Percentiles rank a stretch among this genome's conserved stretches.
Evolutionary conservation across 176 grass and related monocot genomes (phyloP).

Genomic region (Carex pumila): DNA sequence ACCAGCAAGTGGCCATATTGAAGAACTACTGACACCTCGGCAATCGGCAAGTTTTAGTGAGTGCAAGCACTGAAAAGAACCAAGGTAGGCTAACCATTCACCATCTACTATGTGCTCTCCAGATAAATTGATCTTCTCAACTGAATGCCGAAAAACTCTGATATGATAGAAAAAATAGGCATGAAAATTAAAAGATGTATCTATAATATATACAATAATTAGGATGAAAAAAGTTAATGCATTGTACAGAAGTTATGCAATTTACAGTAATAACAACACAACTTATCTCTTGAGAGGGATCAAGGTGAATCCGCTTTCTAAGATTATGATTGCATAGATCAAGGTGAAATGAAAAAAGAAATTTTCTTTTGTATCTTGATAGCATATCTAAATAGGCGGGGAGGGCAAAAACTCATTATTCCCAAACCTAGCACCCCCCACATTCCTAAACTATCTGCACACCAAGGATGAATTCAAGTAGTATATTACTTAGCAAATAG

Average conservation of each 20-base stretch:
- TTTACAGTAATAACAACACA: neutral
- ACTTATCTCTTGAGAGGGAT: neutral
- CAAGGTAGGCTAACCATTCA: slow-evolving; percentile 84
- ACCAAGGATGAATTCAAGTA: neutral
- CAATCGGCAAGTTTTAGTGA: slow-evolving; percentile 62
- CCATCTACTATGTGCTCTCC: slow-evolving; percentile 38
- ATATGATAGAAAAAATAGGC: neutral
- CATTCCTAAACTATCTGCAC: neutral
- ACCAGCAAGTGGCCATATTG: slow-evolving; percentile 70
- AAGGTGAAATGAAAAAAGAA: neutral
- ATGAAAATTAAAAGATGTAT: neutral
- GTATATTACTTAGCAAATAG: neutral
- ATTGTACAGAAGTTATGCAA: neutral
- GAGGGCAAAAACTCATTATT: neutral
- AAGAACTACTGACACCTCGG: slow-evolving; percentile 47
- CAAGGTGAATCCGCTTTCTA: neutral
- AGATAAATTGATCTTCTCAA: slow-evolving; percentile 58
- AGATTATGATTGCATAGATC: neutral
- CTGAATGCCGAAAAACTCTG: slow-evolving; percentile 61
- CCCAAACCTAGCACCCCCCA: neutral
- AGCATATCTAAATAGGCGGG: neutral
- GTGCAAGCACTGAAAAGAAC: slow-evolving; percentile 46
- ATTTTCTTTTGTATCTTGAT: neutral
- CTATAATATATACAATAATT: neutral
- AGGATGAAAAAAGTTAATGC: neutral